A percentile compares a stretch with the other conserved stretches of the same genome.
These are phyloP conservation scores for Pseudonitzschia multiseries DNA, from an alignment of 108 stramenopile species.

Conservation along the genomic window DNA sequence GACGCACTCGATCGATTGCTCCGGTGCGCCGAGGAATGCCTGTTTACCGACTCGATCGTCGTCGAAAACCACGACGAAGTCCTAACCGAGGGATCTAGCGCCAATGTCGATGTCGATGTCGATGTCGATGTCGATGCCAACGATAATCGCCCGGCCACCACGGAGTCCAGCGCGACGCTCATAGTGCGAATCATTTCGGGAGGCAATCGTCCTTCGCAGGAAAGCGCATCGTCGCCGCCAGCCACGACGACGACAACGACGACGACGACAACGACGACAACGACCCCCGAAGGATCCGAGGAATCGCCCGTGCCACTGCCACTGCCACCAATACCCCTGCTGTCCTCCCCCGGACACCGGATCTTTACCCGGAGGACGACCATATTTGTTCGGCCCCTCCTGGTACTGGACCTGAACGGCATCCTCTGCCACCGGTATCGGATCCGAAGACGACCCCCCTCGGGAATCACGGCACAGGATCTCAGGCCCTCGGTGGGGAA, in stretches of 20 bases:
- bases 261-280: too few species aligned
- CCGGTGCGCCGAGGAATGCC: background rate
- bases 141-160: background rate
- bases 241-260: too few species aligned
- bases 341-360: background rate
- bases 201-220: background rate
- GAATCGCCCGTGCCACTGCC: background rate
- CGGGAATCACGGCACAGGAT: slow-evolving; percentile 21
- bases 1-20: slow-evolving; percentile 4
- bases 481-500: slow-evolving; percentile 44
- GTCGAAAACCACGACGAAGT: background rate
- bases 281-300: too few species aligned
- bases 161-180: background rate
- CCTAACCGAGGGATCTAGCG: background rate
- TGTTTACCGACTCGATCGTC: background rate
- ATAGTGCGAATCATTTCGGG: background rate
- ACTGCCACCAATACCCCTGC: background rate
- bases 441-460: background rate
- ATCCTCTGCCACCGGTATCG: slow-evolving; percentile 82
- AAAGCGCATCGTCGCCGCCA: background rate
- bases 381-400: slow-evolving; percentile 54
- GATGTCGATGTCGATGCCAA: background rate
- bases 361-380: background rate
- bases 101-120: background rate
- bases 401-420: slow-evolving; percentile 83